Base-by-base conservation (phyloP, 2,329 filamentous ascomycete species). In the Fusarium caatingaense region DNA sequence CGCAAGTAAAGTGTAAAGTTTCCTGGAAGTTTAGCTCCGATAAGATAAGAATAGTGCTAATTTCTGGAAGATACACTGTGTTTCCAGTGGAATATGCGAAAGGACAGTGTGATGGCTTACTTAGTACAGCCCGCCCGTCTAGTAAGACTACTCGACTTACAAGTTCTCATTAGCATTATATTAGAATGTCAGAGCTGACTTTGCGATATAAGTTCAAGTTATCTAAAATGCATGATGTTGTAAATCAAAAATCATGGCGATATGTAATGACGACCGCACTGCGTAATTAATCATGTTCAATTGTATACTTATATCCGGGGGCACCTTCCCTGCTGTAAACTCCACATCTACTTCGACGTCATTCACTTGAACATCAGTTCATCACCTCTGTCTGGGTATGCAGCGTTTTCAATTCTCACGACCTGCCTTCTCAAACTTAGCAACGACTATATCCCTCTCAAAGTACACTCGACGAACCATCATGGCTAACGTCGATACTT, bases 401-500 rank as follows among this genome's bases (percentile, higher is more conserved):
- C 46, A 57, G 15, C 41, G 21, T 34, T 8, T 16, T 8, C 23
- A 13, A 15, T 16, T 53, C n/a, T 28, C 37, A 2, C 40, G 47
- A 6, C 28, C 28, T 13, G 12, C 18, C 6, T 5, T 60, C 12
- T 49, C 44, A 30, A 41, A 37, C 6, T 12, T 37, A 5, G 9
- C 12, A 30, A 1, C 28, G 28, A 30, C 28, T 8, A 8, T 30
- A 30, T 30, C 28, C 28, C 2, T 30, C 2, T 15, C 28, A 18
- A 49, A 27, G 0, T 32, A 18, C 9, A 47, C 6, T 5, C 44
- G 20, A 21, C 59, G 42, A 25, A 55, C 54, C 59, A 70, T 37
- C 32, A 86, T 86, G 83, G 60, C 81, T 21, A 77, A 75, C 48
- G 80, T 87, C 56, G 85, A 88, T 72, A 87, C 83, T 0, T 82